phyloP scores from a whole-genome alignment of 192 early-diverging fungal species.

The Coemansia sp. region DNA sequence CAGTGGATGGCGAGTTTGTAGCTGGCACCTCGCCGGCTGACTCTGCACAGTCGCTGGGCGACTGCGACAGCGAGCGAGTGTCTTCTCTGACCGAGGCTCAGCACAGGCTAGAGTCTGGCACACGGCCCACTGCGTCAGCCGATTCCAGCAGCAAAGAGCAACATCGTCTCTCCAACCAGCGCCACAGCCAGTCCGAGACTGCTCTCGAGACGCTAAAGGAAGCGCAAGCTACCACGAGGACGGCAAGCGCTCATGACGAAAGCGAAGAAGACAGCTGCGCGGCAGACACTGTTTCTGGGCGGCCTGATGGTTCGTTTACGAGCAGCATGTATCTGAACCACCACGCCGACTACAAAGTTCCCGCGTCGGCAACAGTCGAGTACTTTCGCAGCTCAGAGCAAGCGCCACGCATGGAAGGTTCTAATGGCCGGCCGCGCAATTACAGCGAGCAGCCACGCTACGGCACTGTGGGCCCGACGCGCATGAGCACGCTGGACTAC shows the following conservation, averaged over 20 bases:
- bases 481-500: slow-evolving; percentile 37
- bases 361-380: slow-evolving; percentile 37
- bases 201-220: slow-evolving; percentile 50
- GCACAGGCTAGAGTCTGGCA: slow-evolving; percentile 21
- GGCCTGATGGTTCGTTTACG: slow-evolving; percentile 11
- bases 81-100: slow-evolving; percentile 13
- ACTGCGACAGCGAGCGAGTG: neutral
- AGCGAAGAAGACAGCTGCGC: neutral
- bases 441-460: slow-evolving; percentile 23
- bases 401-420: neutral
- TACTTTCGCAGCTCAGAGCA: slow-evolving; percentile 36
- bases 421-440: slow-evolving; percentile 27
- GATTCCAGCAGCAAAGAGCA: neutral
- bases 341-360: slow-evolving; percentile 34
- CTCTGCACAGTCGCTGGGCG: neutral
- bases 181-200: slow-evolving; percentile 53
- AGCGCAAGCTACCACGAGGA: slow-evolving; percentile 7
- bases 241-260: neutral
- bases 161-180: slow-evolving; percentile 27
- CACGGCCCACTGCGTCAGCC: neutral
- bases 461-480: slow-evolving; percentile 12
- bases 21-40: neutral
- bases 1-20: neutral
- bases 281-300: neutral
- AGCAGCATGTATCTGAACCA: slow-evolving; percentile 4